Percentiles rank a stretch among this genome's conserved stretches.
phyloP scores from a whole-genome alignment of 768 basidiomycete genomes.

The Tulasnella sp. region DNA sequence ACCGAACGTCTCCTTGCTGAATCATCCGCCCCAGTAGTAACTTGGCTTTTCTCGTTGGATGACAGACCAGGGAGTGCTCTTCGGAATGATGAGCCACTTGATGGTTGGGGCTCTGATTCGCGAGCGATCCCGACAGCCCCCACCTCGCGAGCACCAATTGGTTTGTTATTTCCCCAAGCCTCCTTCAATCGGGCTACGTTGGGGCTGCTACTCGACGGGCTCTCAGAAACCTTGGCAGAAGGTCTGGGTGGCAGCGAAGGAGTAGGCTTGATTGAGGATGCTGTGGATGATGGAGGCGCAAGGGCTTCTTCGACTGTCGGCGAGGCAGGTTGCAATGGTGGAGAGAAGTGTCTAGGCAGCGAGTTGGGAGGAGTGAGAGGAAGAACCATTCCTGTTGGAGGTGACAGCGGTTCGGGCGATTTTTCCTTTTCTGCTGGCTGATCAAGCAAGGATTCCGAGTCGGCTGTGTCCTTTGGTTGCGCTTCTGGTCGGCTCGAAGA shows the following conservation, averaged over 20 bases:
- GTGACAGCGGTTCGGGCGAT: not conserved
- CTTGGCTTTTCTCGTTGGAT: slow-evolving; percentile 11
- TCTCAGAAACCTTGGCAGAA: not conserved
- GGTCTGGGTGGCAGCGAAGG: not conserved
- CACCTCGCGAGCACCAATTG: slow-evolving; percentile 9
- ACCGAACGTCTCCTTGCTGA: slow-evolving; percentile 48
- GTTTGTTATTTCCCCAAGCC: slow-evolving; percentile 26
- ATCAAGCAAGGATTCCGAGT: not conserved
- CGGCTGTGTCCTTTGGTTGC: not conserved
- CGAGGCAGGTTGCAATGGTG: not conserved
- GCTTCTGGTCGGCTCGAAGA: not conserved
- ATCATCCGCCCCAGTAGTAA: not conserved
- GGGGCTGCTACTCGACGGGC: not conserved
- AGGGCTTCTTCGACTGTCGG: not conserved
- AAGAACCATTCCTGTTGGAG: not conserved
- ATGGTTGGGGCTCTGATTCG: not conserved
- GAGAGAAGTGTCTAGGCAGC: not conserved
- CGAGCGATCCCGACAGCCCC: not conserved
- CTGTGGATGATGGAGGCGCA: not conserved
- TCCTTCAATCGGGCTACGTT: slow-evolving; percentile 2
- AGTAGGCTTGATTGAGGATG: not conserved
- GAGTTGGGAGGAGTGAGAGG: not conserved
- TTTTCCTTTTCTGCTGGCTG: not conserved
- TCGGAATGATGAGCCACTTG: not conserved
- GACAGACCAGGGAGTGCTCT: slow-evolving; percentile 20